Evolutionary conservation across 352 stramenopile species (phyloP).

Genomic region (Bremia lactucae): DNA sequence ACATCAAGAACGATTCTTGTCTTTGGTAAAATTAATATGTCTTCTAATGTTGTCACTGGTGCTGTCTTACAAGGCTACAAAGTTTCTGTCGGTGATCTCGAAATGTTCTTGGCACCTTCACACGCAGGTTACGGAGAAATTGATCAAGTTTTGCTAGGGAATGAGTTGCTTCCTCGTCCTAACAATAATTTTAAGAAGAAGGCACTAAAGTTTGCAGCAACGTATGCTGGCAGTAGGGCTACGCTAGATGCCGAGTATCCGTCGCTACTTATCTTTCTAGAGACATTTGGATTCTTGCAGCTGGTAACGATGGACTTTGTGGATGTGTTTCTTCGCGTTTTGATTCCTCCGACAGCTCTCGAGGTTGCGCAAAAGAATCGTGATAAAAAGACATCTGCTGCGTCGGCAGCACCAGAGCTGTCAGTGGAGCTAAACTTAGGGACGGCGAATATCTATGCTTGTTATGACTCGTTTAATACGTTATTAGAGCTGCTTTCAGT

Average conservation of each 20-base stretch:
- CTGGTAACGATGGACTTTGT: conserved; percentile 80
- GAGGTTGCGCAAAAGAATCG: conserved; percentile 8
- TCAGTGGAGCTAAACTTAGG: conserved; percentile 75
- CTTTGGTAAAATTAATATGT: conserved; percentile 62
- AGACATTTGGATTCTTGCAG: conserved; percentile 75
- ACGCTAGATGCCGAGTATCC: conserved; percentile 35
- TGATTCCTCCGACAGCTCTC: conserved; percentile 32
- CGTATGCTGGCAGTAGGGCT: conserved; percentile 5
- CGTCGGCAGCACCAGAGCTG: conserved; percentile 51
- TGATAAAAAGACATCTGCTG: conserved; percentile 24
- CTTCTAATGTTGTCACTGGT: conserved; percentile 78
- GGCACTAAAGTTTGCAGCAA: conserved; percentile 30
- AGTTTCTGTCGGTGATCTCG: conserved; percentile 55
- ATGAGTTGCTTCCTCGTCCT: conserved; percentile 40
- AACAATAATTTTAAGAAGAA: conserved; percentile 26
- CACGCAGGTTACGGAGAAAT: conserved; percentile 61
- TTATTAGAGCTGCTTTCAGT: conserved; percentile 59
- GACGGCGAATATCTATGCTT: conserved; percentile 82
- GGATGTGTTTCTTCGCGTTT: conserved; percentile 68
- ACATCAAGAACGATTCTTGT: conserved; percentile 64
- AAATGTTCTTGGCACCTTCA: conserved; percentile 61
- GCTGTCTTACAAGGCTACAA: conserved; percentile 85
- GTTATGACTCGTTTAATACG: conserved; percentile 85
- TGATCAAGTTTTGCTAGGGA: conserved; percentile 49
- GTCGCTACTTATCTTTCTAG: conserved; percentile 67